Percentiles rank a stretch among this genome's conserved stretches.
These are phyloP conservation scores for Plasmodium vivax DNA, from an alignment of 169 alveolate species.

Conservation along the genomic window DNA sequence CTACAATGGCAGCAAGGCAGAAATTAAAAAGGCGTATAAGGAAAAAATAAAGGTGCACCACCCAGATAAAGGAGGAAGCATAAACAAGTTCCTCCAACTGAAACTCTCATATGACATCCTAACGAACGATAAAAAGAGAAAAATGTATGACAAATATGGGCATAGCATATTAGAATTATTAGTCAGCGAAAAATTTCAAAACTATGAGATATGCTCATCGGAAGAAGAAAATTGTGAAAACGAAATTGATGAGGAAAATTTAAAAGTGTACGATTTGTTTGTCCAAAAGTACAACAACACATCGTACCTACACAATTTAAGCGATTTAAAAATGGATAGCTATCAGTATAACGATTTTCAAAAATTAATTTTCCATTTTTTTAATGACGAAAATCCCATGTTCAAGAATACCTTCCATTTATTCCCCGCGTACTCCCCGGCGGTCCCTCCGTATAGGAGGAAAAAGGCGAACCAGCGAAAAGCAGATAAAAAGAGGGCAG, in stretches of 20 bases:
- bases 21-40: conserved; percentile 60
- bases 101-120: conserved; percentile 63
- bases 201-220: conserved; percentile 46
- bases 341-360: conserved; percentile 61
- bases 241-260: conserved; percentile 24
- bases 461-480: not conserved
- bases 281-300: conserved; percentile 51
- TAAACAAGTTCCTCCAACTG: conserved; percentile 45
- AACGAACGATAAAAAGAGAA: conserved; percentile 58
- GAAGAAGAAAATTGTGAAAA: conserved; percentile 55
- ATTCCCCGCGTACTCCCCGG: conserved; percentile 45
- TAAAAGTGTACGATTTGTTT: conserved; percentile 49
- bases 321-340: conserved; percentile 35
- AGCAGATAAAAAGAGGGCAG: not conserved
- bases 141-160: conserved; percentile 74
- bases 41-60: conserved; percentile 65
- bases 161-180: conserved; percentile 61
- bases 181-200: conserved; percentile 48
- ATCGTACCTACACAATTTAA: conserved; percentile 50
- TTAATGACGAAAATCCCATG: conserved; percentile 13
- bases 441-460: conserved; percentile 7
- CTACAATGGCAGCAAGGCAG: conserved; percentile 45
- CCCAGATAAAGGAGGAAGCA: conserved; percentile 72
- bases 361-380: conserved; percentile 56
- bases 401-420: conserved; percentile 48